Base-by-base conservation (phyloP, 441 rosid genomes). In the Adansonia gregorii region DNA sequence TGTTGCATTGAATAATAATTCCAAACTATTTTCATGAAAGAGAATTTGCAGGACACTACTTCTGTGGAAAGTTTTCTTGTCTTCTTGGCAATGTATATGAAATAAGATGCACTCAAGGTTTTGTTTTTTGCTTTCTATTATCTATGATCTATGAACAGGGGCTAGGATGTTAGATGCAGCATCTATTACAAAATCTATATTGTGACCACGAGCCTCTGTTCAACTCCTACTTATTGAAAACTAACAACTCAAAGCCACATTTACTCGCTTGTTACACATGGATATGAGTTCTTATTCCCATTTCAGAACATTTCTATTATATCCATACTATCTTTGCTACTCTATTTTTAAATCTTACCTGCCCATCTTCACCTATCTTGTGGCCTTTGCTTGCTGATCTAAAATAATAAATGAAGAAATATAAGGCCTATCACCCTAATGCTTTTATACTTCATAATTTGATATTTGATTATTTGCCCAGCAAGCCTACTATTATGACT, bases 1-100 rank as follows among this genome's bases (percentile, higher is more conserved):
- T 69, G 12, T 49, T 70, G 74, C 74, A 45, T 67, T 67, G 54
- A 67, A 67, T 43, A 19, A 67, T 45, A 8, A 19, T 67, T 67
- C 54, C 55, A 27, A 70, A 51, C 43, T 70, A 51, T 49, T 70
- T 70, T 49, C 22, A n/a, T 56, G 60, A 54, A 56, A 73, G 35
- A 56, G 11, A 56, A 17, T 41, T 73, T 56, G 66, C 46, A 43
- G 17, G 54, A 17, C 10, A 2, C 35, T 20, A 35, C 19, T 31
- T 20, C 22, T 70, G 5, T 56, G 59, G 73, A 51, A 24, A 70
- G 58, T 15, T 22, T 27, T 70, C 22, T 1, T 24, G 24, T 52
- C n/a, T 52, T 31, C n/a, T 52, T 39, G 74, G 45, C 27, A 52
- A n/a, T 52, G 46, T 19, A 9, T 71, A 52, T n/a, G 27, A 71